These are phyloP conservation scores for Termitomyces sp. DNA, from an alignment of 768 basidiomycete genomes.

Conservation along the genomic window DNA sequence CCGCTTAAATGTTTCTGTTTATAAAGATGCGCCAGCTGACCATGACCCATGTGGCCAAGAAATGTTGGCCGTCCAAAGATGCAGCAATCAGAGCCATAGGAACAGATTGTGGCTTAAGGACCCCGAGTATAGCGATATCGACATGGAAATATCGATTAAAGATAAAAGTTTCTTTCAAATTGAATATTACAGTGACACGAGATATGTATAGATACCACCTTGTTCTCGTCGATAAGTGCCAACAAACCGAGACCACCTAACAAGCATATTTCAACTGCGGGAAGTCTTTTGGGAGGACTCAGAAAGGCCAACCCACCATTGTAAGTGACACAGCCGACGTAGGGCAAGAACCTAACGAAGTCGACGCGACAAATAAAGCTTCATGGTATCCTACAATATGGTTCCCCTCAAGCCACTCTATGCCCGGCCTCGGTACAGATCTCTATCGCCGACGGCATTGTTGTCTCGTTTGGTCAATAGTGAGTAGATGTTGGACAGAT, in stretches of 20 bases:
- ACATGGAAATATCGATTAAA: background rate
- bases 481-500: constrained; percentile 50
- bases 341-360: constrained; percentile 75
- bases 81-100: no score
- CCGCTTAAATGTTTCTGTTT: no score
- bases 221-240: constrained; percentile 85
- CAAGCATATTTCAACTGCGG: constrained; percentile 92
- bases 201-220: constrained; percentile 5
- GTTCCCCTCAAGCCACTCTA: constrained; percentile 81
- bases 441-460: constrained; percentile 83
- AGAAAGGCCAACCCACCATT: constrained; percentile 55
- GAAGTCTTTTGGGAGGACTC: constrained; percentile 72
- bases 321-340: constrained; percentile 95
- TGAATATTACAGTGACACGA: constrained; percentile 5
- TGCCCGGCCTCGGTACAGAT: constrained; percentile 82
- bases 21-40: no score
- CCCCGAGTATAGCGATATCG: no score
- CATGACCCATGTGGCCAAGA: no score
- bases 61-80: no score
- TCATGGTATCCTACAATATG: constrained; percentile 68
- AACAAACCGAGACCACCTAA: constrained; percentile 78
- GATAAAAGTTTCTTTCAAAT: background rate
- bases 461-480: constrained; percentile 97
- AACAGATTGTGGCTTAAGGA: no score
- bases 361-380: background rate